These are phyloP conservation scores for Aspergillus wentii DNA, from an alignment of 495 filamentous ascomycete genomes.

Conservation along the genomic window DNA sequence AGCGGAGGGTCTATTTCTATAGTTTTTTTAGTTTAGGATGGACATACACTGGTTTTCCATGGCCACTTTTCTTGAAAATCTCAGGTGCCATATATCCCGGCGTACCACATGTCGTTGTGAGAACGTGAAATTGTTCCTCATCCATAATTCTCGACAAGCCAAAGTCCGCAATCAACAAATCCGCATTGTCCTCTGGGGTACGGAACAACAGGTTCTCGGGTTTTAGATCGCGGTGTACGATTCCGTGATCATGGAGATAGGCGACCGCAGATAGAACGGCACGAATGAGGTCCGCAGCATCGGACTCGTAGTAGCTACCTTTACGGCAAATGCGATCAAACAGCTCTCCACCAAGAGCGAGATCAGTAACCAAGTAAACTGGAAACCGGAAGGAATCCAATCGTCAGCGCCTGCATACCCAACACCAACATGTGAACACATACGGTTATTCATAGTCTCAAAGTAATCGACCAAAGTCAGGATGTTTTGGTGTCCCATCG, in stretches of 20 bases:
- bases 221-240: slow-evolving; percentile 84
- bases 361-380: slow-evolving; percentile 96
- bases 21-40: slow-evolving; percentile 1
- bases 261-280: slow-evolving; percentile 95
- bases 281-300: slow-evolving; percentile 91
- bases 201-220: slow-evolving; percentile 52
- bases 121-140: slow-evolving; percentile 95
- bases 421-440: slow-evolving; percentile 10
- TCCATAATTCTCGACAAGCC: slow-evolving; percentile 95
- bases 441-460: slow-evolving; percentile 97
- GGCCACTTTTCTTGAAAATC: slow-evolving; percentile 75
- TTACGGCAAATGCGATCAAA: slow-evolving; percentile 99
- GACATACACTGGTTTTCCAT: slow-evolving; percentile 73
- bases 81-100: slow-evolving; percentile 94
- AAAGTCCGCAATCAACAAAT: slow-evolving; percentile 93
- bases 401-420: slow-evolving; percentile 1
- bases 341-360: slow-evolving; percentile 92
- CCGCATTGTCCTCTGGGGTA: slow-evolving; percentile 53
- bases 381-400: not conserved
- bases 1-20: slow-evolving; percentile 1
- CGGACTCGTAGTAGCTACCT: slow-evolving; percentile 95
- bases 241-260: slow-evolving; percentile 96
- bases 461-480: slow-evolving; percentile 98
- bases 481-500: slow-evolving; percentile 98
- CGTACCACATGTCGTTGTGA: slow-evolving; percentile 96